A percentile compares a stretch with the other conserved stretches of the same genome.
Conservation (phyloP, 768 basidiomycete genomes). For the Suillus bovinus region DNA sequence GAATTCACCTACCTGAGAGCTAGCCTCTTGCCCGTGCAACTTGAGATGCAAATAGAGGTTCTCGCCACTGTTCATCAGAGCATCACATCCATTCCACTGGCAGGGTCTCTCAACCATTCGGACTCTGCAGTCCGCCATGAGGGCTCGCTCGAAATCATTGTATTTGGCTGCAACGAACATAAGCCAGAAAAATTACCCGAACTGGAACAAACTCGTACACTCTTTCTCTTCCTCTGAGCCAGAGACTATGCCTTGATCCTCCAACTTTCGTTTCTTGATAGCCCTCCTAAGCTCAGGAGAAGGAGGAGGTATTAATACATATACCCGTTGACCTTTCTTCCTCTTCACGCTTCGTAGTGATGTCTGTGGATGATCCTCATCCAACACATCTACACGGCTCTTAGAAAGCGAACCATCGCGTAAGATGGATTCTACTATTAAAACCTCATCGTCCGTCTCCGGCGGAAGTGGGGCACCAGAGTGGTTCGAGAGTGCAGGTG, state of each 20-base stretch:
- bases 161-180: slow-evolving; percentile 39
- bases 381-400: slow-evolving; percentile 17
- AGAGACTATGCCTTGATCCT: slow-evolving; percentile 12
- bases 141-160: slow-evolving; percentile 39
- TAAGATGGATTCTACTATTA: slow-evolving; percentile 11
- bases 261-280: slow-evolving; percentile 20
- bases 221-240: slow-evolving; percentile 25
- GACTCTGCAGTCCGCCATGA: slow-evolving; percentile 48
- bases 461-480: slow-evolving; percentile 16
- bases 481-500: slow-evolving; percentile 22
- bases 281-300: slow-evolving; percentile 23
- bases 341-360: slow-evolving; percentile 23
- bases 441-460: slow-evolving; percentile 22
- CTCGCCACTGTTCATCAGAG: slow-evolving; percentile 52
- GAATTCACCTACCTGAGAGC: slow-evolving; percentile 29
- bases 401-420: slow-evolving; percentile 18
- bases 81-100: slow-evolving; percentile 60
- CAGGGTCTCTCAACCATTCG: slow-evolving; percentile 51
- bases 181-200: slow-evolving; percentile 25
- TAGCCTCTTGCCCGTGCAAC: slow-evolving; percentile 35
- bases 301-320: slow-evolving; percentile 31
- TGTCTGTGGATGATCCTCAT: slow-evolving; percentile 4
- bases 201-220: slow-evolving; percentile 30
- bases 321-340: slow-evolving; percentile 21
- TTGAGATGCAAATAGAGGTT: slow-evolving; percentile 52